Evolutionary conservation across 148 eudicot genomes (phyloP), one percentile per base, ranked within the genome.

Genomic region (Camellia sinensis): DNA sequence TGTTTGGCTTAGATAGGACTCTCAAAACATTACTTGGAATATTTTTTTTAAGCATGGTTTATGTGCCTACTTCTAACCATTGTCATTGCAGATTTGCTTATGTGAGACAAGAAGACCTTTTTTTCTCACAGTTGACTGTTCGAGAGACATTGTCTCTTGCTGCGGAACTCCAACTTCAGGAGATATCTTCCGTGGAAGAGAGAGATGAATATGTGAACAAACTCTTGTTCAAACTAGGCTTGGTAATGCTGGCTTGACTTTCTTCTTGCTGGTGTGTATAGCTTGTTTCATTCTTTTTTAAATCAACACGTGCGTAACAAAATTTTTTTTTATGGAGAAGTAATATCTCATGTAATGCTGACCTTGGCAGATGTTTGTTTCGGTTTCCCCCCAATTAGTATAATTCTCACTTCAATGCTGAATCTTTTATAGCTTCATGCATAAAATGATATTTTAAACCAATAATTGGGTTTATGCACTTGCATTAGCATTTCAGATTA

Each of bases 101-200:
- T 84, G 91, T 96, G 80, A 92, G 98, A 84, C 99, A 96, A 85
- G 99, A 94, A 83, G 99, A 94, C 82, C 95, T 96, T 71, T 96
- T 96, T 82, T 96, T 96, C 91, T 91, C 98, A 48, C 99, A 96
- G 84, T 88, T 96, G 87, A 94, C 99, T 12, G 99, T 96, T 69
- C 93, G 99, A 60, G 99, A 96, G 87, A 96, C 97, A 61, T 77
- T 96, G 45, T 90, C 97, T 69, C 91, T 96, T 86, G 99, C 99
- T 75, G 93, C 98, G 77, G 98, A 96, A 86, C 94, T 96, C 67
- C 99, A 94, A 90, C 92, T 94, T 83, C 95, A 90, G 76, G 91
- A 88, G 44, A 80, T 89, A 60, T 88, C 95, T 84, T 94, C 97
- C 0, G 82, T 83, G 50, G 91, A 88, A 83, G 95, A 84, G 74